A percentile compares a stretch with the other conserved stretches of the same genome.
phyloP scores from a whole-genome alignment of 2,329 filamentous ascomycete species.

The Sarocladiaceae sp. region DNA sequence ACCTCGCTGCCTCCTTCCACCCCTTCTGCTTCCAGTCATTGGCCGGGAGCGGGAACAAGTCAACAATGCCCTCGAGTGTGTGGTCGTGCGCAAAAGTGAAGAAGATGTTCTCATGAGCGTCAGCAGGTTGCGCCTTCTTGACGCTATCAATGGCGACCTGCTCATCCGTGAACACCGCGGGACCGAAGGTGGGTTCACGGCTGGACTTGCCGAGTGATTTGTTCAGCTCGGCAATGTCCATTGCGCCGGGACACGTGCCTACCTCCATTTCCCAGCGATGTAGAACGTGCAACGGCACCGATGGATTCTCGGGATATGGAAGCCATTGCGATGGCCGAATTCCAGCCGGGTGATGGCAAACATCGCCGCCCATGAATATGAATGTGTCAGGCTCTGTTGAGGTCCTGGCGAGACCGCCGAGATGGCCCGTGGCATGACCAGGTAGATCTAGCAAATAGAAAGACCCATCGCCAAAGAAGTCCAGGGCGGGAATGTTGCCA shows the following conservation, averaged over 20 bases:
- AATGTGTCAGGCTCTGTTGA: conserved; percentile 28
- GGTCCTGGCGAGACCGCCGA: conserved; percentile 36
- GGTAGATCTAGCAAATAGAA: conserved; percentile 38
- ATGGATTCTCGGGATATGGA: conserved; percentile 24
- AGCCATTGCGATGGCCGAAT: conserved; percentile 30
- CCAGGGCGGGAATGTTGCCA: conserved; percentile 31
- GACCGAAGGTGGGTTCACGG: background rate
- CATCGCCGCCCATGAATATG: conserved; percentile 37
- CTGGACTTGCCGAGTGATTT: background rate
- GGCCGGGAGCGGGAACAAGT: conserved; percentile 18
- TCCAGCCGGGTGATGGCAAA: conserved; percentile 34
- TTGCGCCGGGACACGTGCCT: background rate
- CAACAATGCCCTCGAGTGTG: conserved; percentile 14
- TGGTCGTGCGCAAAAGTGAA: conserved; percentile 21
- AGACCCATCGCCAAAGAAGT: conserved; percentile 38
- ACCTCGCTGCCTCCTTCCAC: conserved; percentile 17
- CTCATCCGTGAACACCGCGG: background rate
- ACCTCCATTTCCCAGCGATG: background rate
- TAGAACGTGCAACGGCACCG: background rate
- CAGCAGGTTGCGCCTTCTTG: conserved; percentile 15
- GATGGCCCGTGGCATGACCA: conserved; percentile 35
- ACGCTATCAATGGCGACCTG: background rate
- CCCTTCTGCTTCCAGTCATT: conserved; percentile 20
- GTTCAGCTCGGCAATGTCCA: background rate
- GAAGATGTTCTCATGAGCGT: conserved; percentile 20